Evolutionary conservation across 75 land plant genomes (phyloP).

Genomic region (Pseudotsuga menziesii): DNA sequence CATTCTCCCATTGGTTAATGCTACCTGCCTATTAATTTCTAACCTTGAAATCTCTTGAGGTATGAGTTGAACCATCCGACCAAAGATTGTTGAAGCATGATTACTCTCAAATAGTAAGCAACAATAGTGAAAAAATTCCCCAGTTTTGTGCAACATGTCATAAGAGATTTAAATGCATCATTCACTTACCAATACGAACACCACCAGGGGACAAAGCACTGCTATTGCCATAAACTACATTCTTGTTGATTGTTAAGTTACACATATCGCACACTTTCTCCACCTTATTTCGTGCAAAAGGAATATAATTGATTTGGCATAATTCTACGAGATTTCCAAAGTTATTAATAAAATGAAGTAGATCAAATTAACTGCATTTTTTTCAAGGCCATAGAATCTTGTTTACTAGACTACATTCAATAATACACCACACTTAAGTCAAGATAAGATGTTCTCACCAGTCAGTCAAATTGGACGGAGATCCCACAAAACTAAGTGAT

Average conservation of each 20-base stretch:
- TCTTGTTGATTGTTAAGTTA: constrained; percentile 80
- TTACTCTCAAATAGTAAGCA: neutral
- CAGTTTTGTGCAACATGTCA: too few species aligned
- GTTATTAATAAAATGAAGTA: too few species aligned
- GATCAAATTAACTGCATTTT: neutral
- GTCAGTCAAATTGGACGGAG: constrained; percentile 79
- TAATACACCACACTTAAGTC: neutral
- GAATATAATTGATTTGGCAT: neutral
- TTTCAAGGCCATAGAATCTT: neutral
- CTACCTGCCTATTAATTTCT: too few species aligned
- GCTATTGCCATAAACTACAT: constrained; percentile 81
- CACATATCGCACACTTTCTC: constrained; percentile 67
- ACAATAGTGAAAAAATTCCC: too few species aligned
- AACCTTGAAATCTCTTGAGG: neutral
- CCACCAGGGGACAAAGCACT: constrained; percentile 83
- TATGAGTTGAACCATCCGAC: too few species aligned
- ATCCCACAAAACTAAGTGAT: constrained; percentile 82
- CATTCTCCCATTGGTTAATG: neutral
- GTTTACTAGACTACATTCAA: neutral
- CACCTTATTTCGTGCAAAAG: constrained; percentile 59
- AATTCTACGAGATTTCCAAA: neutral
- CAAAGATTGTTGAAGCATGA: neutral
- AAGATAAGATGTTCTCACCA: constrained; percentile 1
- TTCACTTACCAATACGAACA: constrained; percentile 54
- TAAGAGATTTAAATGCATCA: too few species aligned